Percentiles rank a stretch among this genome's conserved stretches.
phyloP scores from a whole-genome alignment of 2,329 filamentous ascomycete species.

The Stachybotrys chlorohalonatus region DNA sequence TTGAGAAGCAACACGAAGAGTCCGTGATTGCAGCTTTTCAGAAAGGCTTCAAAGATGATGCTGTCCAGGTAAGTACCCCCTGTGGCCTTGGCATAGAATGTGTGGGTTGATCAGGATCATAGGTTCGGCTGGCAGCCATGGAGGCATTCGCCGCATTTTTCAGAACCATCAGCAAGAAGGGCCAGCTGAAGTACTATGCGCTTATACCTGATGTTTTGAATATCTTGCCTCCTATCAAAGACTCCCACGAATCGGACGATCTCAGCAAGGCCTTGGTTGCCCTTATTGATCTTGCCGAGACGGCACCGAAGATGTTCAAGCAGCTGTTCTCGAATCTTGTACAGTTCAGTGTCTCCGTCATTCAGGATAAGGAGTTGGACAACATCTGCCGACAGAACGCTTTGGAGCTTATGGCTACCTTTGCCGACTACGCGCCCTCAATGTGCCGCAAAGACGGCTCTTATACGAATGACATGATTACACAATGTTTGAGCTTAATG shows the following conservation, averaged over 20 bases:
- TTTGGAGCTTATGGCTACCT: slow-evolving; percentile 94
- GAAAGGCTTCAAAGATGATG: slow-evolving; percentile 83
- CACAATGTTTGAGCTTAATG: slow-evolving; percentile 95
- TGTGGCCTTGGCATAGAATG: slow-evolving; percentile 2
- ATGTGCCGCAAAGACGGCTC: slow-evolving; percentile 93
- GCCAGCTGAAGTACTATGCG: slow-evolving; percentile 76
- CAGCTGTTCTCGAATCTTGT: slow-evolving; percentile 87
- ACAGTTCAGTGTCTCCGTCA: slow-evolving; percentile 84
- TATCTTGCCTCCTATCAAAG: slow-evolving; percentile 88
- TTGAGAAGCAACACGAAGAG: slow-evolving; percentile 90
- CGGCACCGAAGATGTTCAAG: slow-evolving; percentile 97
- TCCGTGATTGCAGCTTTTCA: slow-evolving; percentile 83
- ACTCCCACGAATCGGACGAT: slow-evolving; percentile 81
- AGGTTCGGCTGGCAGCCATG: slow-evolving; percentile 90
- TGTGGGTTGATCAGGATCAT: slow-evolving; percentile 5
- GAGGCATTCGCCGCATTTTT: slow-evolving; percentile 97
- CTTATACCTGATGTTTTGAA: slow-evolving; percentile 89
- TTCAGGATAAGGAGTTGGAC: slow-evolving; percentile 90
- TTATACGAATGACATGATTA: slow-evolving; percentile 95
- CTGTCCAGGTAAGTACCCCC: slow-evolving; percentile 54
- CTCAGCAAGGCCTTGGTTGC: slow-evolving; percentile 83
- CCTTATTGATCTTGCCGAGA: slow-evolving; percentile 88
- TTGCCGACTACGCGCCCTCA: slow-evolving; percentile 85
- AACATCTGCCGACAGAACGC: slow-evolving; percentile 90
- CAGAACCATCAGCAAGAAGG: slow-evolving; percentile 79